Evolutionary conservation across 202 grass and related monocot genomes (phyloP).

Genomic region (Schoenoplectus triqueter): DNA sequence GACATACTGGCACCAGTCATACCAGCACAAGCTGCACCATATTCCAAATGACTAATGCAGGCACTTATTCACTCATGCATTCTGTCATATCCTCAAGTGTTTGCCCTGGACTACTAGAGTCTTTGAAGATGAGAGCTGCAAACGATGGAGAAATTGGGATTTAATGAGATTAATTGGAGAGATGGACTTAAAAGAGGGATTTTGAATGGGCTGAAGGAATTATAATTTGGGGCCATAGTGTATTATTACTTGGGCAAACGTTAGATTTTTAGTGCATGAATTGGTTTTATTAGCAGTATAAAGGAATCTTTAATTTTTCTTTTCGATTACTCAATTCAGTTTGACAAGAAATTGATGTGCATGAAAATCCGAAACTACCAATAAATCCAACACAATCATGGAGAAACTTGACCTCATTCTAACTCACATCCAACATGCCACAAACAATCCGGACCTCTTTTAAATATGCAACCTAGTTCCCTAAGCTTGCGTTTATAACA

Average conservation of each 20-base stretch:
- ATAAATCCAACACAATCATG: too few species aligned
- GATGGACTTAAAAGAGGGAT: neutral
- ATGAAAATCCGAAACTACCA: too few species aligned
- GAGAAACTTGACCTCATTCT: neutral
- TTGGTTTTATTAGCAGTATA: neutral
- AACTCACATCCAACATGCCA: neutral
- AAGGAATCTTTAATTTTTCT: too few species aligned
- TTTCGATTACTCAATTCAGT: too few species aligned
- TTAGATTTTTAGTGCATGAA: neutral
- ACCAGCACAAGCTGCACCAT: neutral
- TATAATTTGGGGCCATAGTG: neutral
- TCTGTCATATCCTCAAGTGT: neutral
- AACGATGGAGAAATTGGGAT: neutral
- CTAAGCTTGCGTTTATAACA: neutral
- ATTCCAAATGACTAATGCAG: neutral
- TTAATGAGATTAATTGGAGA: neutral
- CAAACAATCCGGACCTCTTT: neutral
- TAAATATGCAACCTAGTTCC: neutral
- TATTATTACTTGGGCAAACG: neutral
- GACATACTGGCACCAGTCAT: neutral
- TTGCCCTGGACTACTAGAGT: neutral
- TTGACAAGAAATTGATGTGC: too few species aligned
- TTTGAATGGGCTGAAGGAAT: neutral
- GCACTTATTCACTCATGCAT: neutral
- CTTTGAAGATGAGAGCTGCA: neutral